These are phyloP conservation scores for Coemansia sp. DNA, from an alignment of 192 early-diverging fungal genomes.

Conservation along the genomic window DNA sequence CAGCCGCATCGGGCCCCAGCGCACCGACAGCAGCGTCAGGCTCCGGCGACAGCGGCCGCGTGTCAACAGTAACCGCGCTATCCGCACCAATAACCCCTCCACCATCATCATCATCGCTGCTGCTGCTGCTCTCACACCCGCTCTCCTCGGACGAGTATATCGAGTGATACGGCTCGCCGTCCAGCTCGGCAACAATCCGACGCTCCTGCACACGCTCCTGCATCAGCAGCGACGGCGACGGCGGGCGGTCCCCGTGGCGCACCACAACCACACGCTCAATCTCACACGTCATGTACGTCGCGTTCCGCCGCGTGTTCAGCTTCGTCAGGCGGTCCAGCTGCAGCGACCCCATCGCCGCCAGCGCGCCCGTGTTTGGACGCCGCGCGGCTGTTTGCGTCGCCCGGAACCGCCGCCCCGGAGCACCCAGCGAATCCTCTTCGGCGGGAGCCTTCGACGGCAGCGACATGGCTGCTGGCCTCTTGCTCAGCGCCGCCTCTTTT, in stretches of 20 bases:
- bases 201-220: constrained; percentile 29
- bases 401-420: constrained; percentile 15
- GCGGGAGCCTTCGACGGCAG: not conserved
- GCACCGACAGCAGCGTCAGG: not conserved
- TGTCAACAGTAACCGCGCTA: not conserved
- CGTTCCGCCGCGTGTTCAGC: constrained; percentile 46
- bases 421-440: not conserved
- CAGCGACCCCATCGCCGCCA: constrained; percentile 35
- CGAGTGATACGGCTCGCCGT: constrained; percentile 6
- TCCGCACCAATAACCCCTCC: too few relatives aligned
- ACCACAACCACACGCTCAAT: constrained; percentile 25
- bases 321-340: constrained; percentile 52
- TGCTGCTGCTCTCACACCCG: too few relatives aligned
- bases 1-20: not conserved
- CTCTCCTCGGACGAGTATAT: too few relatives aligned
- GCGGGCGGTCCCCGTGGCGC: constrained; percentile 26
- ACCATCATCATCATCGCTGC: too few relatives aligned
- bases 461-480: not conserved
- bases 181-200: not conserved
- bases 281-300: constrained; percentile 42
- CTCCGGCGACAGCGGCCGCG: not conserved
- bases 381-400: constrained; percentile 21
- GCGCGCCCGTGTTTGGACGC: not conserved
- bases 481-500: not conserved
- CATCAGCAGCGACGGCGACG: constrained; percentile 43